Evolutionary conservation across 2,329 filamentous ascomycete species (phyloP).

Genomic region (Elsinoe arachidis): DNA sequence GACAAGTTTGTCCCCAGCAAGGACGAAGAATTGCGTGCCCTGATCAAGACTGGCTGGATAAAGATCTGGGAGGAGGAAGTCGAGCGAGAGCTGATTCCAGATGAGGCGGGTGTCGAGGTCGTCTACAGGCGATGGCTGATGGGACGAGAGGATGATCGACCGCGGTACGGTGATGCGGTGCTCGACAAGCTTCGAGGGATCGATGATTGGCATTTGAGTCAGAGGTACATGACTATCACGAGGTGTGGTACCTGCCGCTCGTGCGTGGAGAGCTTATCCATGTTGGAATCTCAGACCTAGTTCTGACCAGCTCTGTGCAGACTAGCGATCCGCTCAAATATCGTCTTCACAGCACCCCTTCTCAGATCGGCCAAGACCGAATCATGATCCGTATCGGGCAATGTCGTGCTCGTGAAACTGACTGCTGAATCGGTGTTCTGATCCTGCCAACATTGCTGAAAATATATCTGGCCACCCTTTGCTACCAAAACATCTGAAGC

Average conservation of each 20-base stretch:
- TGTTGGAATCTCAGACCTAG: background rate
- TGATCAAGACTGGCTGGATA: too few species aligned
- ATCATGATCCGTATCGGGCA: slow-evolving; percentile 35
- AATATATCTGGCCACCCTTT: slow-evolving; percentile 34
- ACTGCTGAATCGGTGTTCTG: slow-evolving; percentile 23
- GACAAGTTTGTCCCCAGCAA: too few species aligned
- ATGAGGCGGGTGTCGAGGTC: too few species aligned
- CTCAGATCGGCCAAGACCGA: background rate
- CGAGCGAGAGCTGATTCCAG: too few species aligned
- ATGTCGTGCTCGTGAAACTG: slow-evolving; percentile 26
- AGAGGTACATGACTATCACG: too few species aligned
- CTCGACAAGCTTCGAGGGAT: background rate
- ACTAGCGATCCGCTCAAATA: background rate
- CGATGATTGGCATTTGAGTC: background rate
- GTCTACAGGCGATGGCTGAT: too few species aligned
- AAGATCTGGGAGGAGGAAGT: too few species aligned
- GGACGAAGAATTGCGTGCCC: too few species aligned
- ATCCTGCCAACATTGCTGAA: slow-evolving; percentile 34
- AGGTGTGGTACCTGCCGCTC: too few species aligned
- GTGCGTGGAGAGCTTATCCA: background rate
- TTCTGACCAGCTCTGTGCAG: background rate
- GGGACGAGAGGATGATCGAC: too few species aligned
- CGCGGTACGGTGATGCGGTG: too few species aligned
- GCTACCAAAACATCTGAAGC: slow-evolving; percentile 37
- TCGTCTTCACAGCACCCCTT: slow-evolving; percentile 2